Evolutionary conservation across 177 flowering plant species (phyloP).

Genomic region (Vitis hybrid): DNA sequence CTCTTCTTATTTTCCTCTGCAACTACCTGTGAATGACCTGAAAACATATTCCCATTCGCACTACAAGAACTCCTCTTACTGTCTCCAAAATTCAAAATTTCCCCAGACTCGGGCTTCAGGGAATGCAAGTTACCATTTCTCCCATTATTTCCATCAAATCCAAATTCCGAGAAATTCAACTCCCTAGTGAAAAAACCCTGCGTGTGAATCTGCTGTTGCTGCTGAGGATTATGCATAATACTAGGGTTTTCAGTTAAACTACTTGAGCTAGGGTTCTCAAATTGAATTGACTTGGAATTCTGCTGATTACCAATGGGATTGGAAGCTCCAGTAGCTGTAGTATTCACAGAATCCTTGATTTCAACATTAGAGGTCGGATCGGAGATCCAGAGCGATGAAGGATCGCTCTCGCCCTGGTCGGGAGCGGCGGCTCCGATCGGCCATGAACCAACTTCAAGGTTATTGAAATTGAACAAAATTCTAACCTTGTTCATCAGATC

Average conservation of each 20-base stretch:
- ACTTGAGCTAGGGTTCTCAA: slow-evolving; percentile 40
- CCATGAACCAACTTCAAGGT: slow-evolving; percentile 34
- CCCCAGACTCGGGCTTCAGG: slow-evolving; percentile 71
- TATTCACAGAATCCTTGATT: slow-evolving; percentile 22
- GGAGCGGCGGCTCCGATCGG: slow-evolving; percentile 12
- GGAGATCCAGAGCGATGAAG: slow-evolving; percentile 63
- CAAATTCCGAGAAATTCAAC: slow-evolving; percentile 63
- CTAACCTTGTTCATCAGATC: slow-evolving; percentile 80
- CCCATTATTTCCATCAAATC: slow-evolving; percentile 36
- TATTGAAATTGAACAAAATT: slow-evolving; percentile 59
- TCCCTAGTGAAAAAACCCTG: slow-evolving; percentile 42
- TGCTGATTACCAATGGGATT: slow-evolving; percentile 6
- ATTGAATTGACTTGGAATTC: slow-evolving; percentile 31
- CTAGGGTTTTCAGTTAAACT: slow-evolving; percentile 48
- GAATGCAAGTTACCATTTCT: slow-evolving; percentile 30
- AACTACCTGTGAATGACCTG: slow-evolving; percentile 29
- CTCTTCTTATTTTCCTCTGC: slow-evolving; percentile 45
- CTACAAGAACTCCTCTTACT: slow-evolving; percentile 33
- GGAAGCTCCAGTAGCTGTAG: background rate
- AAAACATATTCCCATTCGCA: slow-evolving; percentile 36
- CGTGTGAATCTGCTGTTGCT: slow-evolving; percentile 22
- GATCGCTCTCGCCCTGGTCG: slow-evolving; percentile 61
- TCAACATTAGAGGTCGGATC: slow-evolving; percentile 47
- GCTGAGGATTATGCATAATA: slow-evolving; percentile 18
- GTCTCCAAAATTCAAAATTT: slow-evolving; percentile 74